Percentiles rank a stretch among this genome's conserved stretches.
phyloP scores from a whole-genome alignment of 129 eudicot genomes.

The Pseudognaphalium luteoalbum region DNA sequence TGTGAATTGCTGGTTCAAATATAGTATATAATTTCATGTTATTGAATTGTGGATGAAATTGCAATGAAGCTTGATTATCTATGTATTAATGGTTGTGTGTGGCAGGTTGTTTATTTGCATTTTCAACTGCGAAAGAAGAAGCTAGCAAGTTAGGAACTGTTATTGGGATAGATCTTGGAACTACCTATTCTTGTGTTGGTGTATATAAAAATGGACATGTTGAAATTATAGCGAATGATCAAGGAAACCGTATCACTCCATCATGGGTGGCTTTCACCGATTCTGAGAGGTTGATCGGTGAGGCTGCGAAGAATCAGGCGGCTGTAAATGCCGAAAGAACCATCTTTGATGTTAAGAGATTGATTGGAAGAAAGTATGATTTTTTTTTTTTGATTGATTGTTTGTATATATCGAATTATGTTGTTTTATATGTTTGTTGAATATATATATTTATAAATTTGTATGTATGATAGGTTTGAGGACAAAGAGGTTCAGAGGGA shows the following conservation, averaged over 20 bases:
- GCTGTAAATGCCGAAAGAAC: slow-evolving; percentile 63
- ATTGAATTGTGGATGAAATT: too few species aligned
- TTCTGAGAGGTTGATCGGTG: slow-evolving; percentile 60
- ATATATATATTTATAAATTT: not conserved
- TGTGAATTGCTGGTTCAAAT: too few species aligned
- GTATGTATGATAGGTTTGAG: slow-evolving; percentile 43
- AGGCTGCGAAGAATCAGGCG: slow-evolving; percentile 68
- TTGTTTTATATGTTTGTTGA: not conserved
- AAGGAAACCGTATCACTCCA: slow-evolving; percentile 68
- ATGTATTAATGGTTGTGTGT: too few species aligned
- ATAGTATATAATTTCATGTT: too few species aligned
- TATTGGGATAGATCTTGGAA: too few species aligned
- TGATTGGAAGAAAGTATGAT: slow-evolving; percentile 60
- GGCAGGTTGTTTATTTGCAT: too few species aligned
- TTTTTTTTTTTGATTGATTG: not conserved
- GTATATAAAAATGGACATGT: too few species aligned
- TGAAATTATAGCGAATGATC: slow-evolving; percentile 52
- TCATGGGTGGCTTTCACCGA: slow-evolving; percentile 75
- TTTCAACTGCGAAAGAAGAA: too few species aligned
- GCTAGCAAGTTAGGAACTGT: too few species aligned
- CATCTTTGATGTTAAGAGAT: slow-evolving; percentile 60
- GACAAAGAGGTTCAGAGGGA: slow-evolving; percentile 61
- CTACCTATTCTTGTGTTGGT: too few species aligned
- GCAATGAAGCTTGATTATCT: too few species aligned
- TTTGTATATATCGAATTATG: not conserved